Percentiles rank a stretch among this genome's conserved stretches.
Conservation (phyloP, 2,329 filamentous ascomycete genomes). For the Aspergillus caelatus region DNA sequence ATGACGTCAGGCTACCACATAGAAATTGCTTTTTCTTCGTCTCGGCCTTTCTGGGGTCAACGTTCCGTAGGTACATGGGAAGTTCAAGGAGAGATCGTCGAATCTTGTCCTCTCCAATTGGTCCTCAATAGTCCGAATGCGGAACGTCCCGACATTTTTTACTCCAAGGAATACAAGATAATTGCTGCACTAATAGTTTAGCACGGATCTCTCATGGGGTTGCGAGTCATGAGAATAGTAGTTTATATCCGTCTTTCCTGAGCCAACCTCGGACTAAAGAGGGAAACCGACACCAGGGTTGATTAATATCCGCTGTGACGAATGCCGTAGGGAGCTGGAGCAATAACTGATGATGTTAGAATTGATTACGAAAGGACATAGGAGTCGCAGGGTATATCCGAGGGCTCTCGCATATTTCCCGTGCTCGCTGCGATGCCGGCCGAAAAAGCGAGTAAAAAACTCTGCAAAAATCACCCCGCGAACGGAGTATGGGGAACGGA, state of each 20-base stretch:
- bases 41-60: not conserved
- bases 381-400: not conserved
- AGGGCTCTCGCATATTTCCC: not conserved
- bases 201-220: not conserved
- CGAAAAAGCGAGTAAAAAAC: not conserved
- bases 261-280: no score
- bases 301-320: not conserved
- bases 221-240: not conserved
- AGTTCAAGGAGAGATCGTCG: not conserved
- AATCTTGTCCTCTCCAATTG: not conserved
- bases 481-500: not conserved
- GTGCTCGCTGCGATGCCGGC: not conserved
- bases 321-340: not conserved
- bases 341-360: not conserved
- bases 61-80: not conserved
- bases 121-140: not conserved
- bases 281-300: not conserved
- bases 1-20: not conserved
- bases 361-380: not conserved
- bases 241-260: no score
- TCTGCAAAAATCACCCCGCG: not conserved
- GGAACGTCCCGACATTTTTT: not conserved
- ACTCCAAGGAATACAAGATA: not conserved
- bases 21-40: not conserved
- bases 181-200: not conserved